Conservation (phyloP, 208 protist species). For the Crithidia mellificae region DNA sequence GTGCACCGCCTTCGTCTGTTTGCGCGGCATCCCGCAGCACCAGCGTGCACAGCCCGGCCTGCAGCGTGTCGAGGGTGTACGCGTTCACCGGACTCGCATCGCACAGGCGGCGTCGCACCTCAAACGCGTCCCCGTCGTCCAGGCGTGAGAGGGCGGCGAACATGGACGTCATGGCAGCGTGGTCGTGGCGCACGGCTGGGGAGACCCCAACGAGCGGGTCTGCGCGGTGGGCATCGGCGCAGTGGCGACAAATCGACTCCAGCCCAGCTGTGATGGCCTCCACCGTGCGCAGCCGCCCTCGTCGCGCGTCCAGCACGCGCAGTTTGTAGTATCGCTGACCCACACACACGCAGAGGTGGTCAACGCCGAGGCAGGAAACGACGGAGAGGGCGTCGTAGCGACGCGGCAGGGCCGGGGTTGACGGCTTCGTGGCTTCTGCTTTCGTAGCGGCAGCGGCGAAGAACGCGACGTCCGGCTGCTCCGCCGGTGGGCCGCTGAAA, state of each 20-base stretch:
- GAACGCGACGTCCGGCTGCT: constrained; percentile 39
- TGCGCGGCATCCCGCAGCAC: constrained; percentile 35
- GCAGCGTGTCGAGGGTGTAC: constrained; percentile 54
- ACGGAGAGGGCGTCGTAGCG: constrained; percentile 28
- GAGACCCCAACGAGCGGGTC: constrained; percentile 29
- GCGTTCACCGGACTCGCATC: constrained; percentile 62
- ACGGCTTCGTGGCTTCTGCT: neutral
- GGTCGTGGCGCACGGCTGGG: constrained; percentile 42
- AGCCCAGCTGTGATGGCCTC: constrained; percentile 28
- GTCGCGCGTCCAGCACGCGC: constrained; percentile 49
- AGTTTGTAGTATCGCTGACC: constrained; percentile 73
- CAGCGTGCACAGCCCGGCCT: constrained; percentile 66
- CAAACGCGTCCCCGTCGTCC: constrained; percentile 38
- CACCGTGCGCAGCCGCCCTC: constrained; percentile 19
- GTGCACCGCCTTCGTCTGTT: neutral
- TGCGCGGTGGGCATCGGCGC: constrained; percentile 1
- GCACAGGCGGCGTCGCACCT: constrained; percentile 68
- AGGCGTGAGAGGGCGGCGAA: constrained; percentile 52
- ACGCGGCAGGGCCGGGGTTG: neutral
- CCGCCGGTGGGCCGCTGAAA: constrained; percentile 29
- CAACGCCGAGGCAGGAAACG: constrained; percentile 21
- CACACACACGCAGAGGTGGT: constrained; percentile 79
- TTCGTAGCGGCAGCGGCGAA: neutral
- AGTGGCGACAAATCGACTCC: constrained; percentile 27
- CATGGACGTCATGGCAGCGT: constrained; percentile 44